phyloP scores from a whole-genome alignment of 768 basidiomycete species.

The Lepiota venenata region DNA sequence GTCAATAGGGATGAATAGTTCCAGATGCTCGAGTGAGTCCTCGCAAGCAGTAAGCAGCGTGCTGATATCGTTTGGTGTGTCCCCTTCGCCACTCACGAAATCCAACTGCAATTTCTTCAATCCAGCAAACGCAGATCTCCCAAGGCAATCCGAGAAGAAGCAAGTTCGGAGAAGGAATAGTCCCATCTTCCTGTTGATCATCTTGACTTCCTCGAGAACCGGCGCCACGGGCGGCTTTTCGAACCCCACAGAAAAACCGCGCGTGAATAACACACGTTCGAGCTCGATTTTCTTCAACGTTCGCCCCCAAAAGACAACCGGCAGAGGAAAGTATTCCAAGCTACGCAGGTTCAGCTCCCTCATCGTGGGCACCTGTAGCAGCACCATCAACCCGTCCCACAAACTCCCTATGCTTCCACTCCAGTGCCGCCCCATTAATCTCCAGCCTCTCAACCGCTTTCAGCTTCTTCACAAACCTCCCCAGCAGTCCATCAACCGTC shows the following conservation, averaged over 20 bases:
- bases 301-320: slow-evolving; percentile 5
- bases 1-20: slow-evolving; percentile 5
- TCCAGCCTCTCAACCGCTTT: slow-evolving; percentile 4
- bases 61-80: slow-evolving; percentile 1
- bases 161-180: not conserved
- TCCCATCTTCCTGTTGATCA: slow-evolving; percentile 8
- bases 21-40: slow-evolving; percentile 4
- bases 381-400: not conserved
- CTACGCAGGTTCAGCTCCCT: slow-evolving; percentile 4
- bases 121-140: not conserved
- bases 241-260: not conserved
- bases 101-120: slow-evolving; percentile 6
- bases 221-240: not conserved
- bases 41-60: slow-evolving; percentile 5
- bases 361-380: slow-evolving; percentile 3
- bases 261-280: slow-evolving; percentile 1
- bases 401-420: slow-evolving; percentile 4
- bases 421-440: not conserved
- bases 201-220: slow-evolving; percentile 5
- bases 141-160: slow-evolving; percentile 4
- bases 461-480: slow-evolving; percentile 2
- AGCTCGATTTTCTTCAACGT: slow-evolving; percentile 2
- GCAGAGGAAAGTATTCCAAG: slow-evolving; percentile 5
- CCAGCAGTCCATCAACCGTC: not conserved
- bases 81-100: not conserved